Evolutionary conservation across 192 early-diverging fungal species (phyloP).

Genomic region (Piromyces finnis): DNA sequence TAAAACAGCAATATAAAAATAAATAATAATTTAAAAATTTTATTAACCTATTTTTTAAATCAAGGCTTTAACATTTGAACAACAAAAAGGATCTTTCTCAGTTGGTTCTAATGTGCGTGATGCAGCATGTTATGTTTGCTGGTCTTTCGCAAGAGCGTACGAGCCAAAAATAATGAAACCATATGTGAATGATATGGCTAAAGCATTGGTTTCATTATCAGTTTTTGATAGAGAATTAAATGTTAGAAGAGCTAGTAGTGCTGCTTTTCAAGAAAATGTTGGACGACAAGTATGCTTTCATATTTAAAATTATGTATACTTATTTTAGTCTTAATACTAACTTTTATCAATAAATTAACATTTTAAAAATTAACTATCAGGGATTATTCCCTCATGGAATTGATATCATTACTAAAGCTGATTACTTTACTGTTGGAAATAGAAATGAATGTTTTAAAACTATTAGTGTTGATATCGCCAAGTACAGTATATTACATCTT

Average conservation of each 20-base stretch:
- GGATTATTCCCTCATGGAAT: conserved; percentile 86
- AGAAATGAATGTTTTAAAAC: conserved; percentile 51
- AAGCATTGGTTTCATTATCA: conserved; percentile 56
- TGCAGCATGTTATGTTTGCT: conserved; percentile 90
- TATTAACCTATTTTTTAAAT: background rate
- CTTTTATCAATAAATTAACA: too few species aligned
- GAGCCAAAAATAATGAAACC: conserved; percentile 45
- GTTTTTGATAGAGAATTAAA: conserved; percentile 87
- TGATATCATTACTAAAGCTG: conserved; percentile 70
- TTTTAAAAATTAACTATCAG: too few species aligned
- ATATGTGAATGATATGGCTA: conserved; percentile 46
- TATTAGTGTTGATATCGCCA: conserved; percentile 52
- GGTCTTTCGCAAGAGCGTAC: conserved; percentile 91
- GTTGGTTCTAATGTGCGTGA: conserved; percentile 89
- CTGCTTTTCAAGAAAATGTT: conserved; percentile 96
- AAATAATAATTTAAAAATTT: too few species aligned
- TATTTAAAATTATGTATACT: too few species aligned
- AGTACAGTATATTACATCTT: too few species aligned
- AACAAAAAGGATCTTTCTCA: conserved; percentile 72
- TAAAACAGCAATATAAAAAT: background rate
- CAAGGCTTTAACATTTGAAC: conserved; percentile 73
- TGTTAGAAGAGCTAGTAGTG: conserved; percentile 78
- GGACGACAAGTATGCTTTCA: conserved; percentile 55
- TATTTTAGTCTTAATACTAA: too few species aligned
- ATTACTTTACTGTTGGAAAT: conserved; percentile 85